Evolutionary conservation across 805 yeast genomes (phyloP).

Genomic region (Saccharomycopsis olivae): DNA sequence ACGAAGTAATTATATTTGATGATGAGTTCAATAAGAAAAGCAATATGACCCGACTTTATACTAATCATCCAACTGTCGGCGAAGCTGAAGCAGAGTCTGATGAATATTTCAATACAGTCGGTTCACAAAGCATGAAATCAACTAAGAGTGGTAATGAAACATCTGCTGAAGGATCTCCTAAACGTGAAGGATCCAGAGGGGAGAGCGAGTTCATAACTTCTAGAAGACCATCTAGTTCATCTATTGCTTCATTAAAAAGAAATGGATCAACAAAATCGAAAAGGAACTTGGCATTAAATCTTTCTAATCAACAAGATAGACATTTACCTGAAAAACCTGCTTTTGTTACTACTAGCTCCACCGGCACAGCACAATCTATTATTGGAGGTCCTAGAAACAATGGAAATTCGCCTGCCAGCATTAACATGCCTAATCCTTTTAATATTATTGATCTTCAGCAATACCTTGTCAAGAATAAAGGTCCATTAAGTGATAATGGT

Average conservation of each 20-base stretch:
- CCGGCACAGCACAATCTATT: slow-evolving; percentile 16
- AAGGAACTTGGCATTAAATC: slow-evolving; percentile 1
- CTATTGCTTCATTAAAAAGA: slow-evolving; percentile 6
- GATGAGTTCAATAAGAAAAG: slow-evolving; percentile 57
- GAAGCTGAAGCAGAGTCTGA: too few species aligned
- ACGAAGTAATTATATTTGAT: slow-evolving; percentile 35
- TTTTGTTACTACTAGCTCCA: slow-evolving; percentile 11
- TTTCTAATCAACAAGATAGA: slow-evolving; percentile 3
- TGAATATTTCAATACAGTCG: background rate
- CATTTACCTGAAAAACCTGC: slow-evolving; percentile 4
- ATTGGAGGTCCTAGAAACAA: background rate
- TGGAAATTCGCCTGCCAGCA: slow-evolving; percentile 4
- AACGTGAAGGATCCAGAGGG: too few species aligned
- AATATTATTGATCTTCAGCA: background rate
- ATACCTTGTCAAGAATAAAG: background rate
- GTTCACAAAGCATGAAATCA: background rate
- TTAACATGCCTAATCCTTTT: slow-evolving; percentile 10
- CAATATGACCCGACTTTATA: slow-evolving; percentile 33
- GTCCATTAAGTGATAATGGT: background rate
- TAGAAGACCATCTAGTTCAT: slow-evolving; percentile 8
- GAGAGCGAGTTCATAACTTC: too few species aligned
- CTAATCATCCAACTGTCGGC: too few species aligned
- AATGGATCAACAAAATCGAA: slow-evolving; percentile 12
- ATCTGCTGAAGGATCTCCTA: background rate
- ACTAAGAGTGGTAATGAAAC: background rate